Evolutionary conservation across 1,284 basidiomycete species (phyloP).

Genomic region (Cerrena zonata): DNA sequence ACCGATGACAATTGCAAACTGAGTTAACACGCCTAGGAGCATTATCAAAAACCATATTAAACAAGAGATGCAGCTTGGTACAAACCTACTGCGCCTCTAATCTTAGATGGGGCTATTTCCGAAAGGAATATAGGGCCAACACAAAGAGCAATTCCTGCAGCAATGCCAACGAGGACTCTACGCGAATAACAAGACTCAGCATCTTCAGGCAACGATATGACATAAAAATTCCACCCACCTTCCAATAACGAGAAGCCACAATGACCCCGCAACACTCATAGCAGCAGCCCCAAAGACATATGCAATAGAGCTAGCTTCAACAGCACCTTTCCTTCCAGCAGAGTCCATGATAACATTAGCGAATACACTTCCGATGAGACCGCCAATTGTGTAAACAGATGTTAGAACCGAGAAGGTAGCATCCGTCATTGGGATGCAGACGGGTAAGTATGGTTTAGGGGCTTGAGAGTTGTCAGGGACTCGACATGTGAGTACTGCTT

Average conservation of each 20-base stretch:
- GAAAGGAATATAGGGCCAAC: slow-evolving; percentile 82
- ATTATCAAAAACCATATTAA: background rate
- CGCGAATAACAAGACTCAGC: slow-evolving; percentile 2
- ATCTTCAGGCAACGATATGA: background rate
- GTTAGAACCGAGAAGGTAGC: slow-evolving; percentile 76
- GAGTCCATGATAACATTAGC: slow-evolving; percentile 69
- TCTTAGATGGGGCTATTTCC: slow-evolving; percentile 70
- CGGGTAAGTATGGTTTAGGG: slow-evolving; percentile 37
- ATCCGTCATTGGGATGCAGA: slow-evolving; percentile 76
- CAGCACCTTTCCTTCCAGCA: slow-evolving; percentile 63
- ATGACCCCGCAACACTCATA: slow-evolving; percentile 61
- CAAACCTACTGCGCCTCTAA: slow-evolving; percentile 69
- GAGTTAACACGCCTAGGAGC: slow-evolving; percentile 73
- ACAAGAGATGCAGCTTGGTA: slow-evolving; percentile 5
- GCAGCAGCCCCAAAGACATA: slow-evolving; percentile 56
- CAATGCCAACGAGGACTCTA: slow-evolving; percentile 75
- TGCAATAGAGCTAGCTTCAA: slow-evolving; percentile 52
- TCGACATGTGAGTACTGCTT: slow-evolving; percentile 69
- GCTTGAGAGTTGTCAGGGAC: slow-evolving; percentile 13
- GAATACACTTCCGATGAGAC: slow-evolving; percentile 69
- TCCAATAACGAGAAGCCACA: slow-evolving; percentile 57
- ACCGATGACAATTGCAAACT: slow-evolving; percentile 79
- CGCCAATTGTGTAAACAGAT: slow-evolving; percentile 83
- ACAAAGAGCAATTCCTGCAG: slow-evolving; percentile 79
- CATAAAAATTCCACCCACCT: slow-evolving; percentile 40